Evolutionary conservation across 2,329 filamentous ascomycete genomes (phyloP), one percentile per base, ranked within the genome.

Genomic region (Myotisia sp.): DNA sequence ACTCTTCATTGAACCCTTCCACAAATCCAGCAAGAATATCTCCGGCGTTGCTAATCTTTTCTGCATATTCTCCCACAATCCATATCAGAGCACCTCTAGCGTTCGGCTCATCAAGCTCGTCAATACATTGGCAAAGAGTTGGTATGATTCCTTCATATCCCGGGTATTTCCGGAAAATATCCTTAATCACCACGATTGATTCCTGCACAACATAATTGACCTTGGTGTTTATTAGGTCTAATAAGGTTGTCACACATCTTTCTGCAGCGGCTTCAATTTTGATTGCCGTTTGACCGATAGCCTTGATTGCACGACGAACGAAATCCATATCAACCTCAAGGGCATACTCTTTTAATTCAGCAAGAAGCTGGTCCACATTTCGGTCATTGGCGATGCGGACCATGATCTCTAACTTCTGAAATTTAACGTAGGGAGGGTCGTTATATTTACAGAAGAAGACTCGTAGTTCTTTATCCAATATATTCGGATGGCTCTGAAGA

Each of bases 361-460:
- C 81, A 10, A 98, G 66, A 17, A 98, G 68, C 53, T 95, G 90
- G 52, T 98, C 90, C 40, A 87, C 87, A 53, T 95, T 98, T 53
- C 79, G 80, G 47, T 94, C 86, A 60, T 94, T 95, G 41, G 87
- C 84, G 75, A 98, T 95, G 57, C 90, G 78, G 30, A 98, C 87
- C 90, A 98, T 95, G 43, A 95, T 95, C 55, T 98, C 90, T 32
- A 98, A 72, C 55, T 98, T 98, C 54, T 93, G 81, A 40, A 98
- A 75, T 59, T 98, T 98, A 49, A 98, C 77, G 55, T 98, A 98
- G 14, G 85, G 85, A 2, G 90, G 87, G 48, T 98, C 90, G 54
- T 95, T 95, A 65, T 98, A 98, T 63, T 98, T 98, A 77, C 90
- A 98, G 64, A 98, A 98, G 64, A 98, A 98, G 6, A 98, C 90